Percentiles rank a stretch among this genome's conserved stretches.
Conservation (phyloP, 2,329 filamentous ascomycete species). For the Aspergillus fumigatus region DNA sequence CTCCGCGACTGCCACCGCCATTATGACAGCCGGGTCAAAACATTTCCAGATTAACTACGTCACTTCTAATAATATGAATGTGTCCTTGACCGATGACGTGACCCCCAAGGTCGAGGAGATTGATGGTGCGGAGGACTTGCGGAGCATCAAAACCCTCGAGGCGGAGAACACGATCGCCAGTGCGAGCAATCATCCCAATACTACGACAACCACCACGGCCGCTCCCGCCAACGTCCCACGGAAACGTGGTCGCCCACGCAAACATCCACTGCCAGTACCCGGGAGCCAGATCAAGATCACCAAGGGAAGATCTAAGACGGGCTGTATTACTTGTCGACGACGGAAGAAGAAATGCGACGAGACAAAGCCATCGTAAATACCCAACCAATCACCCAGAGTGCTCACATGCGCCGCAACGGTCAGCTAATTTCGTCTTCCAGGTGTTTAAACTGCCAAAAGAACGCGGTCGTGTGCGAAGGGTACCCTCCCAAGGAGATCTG, state of each 20-base stretch:
- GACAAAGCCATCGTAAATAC: constrained; percentile 40
- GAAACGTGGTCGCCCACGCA: constrained; percentile 75
- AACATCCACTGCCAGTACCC: constrained; percentile 64
- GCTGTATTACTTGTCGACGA: constrained; percentile 56
- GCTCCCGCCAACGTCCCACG: constrained; percentile 42
- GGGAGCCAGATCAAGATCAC: constrained; percentile 63
- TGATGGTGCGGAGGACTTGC: constrained; percentile 39
- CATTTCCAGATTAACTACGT: constrained; percentile 22
- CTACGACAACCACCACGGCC: constrained; percentile 21
- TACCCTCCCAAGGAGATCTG: constrained; percentile 83
- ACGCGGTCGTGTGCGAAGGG: constrained; percentile 84
- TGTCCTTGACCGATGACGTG: constrained; percentile 35
- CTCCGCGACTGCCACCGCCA: constrained; percentile 8
- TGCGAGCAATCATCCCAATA: constrained; percentile 7
- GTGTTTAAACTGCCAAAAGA: constrained; percentile 80
- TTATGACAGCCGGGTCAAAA: constrained; percentile 18
- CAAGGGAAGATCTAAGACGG: constrained; percentile 63
- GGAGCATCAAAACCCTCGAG: constrained; percentile 27
- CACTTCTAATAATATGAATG: constrained; percentile 15
- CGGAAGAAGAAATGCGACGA: constrained; percentile 58
- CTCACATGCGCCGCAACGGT: constrained; percentile 3
- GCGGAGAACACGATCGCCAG: constrained; percentile 20
- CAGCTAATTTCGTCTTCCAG: constrained; percentile 13
- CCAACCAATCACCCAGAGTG: constrained; percentile 3
- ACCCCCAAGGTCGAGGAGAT: constrained; percentile 53